Evolutionary conservation across 768 basidiomycete genomes (phyloP).

Genomic region (Inosperma sp.): DNA sequence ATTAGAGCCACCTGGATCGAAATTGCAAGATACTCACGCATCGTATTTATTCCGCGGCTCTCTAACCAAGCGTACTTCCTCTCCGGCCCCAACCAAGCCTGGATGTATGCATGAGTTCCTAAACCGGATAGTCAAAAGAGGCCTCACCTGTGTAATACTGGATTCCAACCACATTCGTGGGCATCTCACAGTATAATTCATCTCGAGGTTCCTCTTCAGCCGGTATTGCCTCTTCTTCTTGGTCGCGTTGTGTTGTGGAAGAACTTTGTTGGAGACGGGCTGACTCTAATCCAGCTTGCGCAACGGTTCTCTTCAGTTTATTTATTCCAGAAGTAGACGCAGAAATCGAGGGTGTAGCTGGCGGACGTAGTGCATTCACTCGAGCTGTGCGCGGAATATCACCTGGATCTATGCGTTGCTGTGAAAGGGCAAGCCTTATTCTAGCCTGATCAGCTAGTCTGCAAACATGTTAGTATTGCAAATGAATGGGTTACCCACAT

Average conservation of each 20-base stretch:
- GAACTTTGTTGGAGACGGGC: conserved; percentile 4
- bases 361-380: neutral
- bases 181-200: conserved; percentile 60
- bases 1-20: neutral
- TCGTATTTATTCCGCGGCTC: conserved; percentile 70
- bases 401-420: conserved; percentile 48
- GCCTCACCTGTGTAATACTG: conserved; percentile 71
- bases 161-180: conserved; percentile 70
- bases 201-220: conserved; percentile 50
- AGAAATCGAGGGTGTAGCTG: conserved; percentile 12
- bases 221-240: conserved; percentile 38
- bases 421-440: conserved; percentile 53
- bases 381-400: conserved; percentile 52
- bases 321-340: conserved; percentile 18
- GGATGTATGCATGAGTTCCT: conserved; percentile 8
- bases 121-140: conserved; percentile 5
- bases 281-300: conserved; percentile 19
- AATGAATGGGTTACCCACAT: neutral
- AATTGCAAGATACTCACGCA: conserved; percentile 32
- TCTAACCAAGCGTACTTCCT: conserved; percentile 65
- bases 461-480: neutral
- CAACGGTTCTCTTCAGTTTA: conserved; percentile 45
- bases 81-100: conserved; percentile 77
- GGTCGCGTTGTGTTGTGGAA: conserved; percentile 36
- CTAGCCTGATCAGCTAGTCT: conserved; percentile 61